Base-by-base conservation (phyloP, 2,329 filamentous ascomycete genomes). In the Chaetomiaceae sp. region DNA sequence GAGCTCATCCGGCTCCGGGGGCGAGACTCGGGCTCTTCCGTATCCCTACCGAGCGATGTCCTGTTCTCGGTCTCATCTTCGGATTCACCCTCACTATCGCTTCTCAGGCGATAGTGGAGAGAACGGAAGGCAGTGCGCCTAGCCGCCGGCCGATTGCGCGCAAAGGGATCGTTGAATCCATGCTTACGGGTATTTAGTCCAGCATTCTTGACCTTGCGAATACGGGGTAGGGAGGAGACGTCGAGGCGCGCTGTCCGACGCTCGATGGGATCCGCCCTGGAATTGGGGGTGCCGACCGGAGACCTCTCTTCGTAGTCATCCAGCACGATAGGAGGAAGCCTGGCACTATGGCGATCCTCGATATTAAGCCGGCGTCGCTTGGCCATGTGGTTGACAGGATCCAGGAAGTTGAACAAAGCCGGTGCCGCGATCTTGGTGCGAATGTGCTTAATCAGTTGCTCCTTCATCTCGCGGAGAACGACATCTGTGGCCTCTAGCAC, bases 391-490 rank as follows among this genome's bases (percentile, higher is more conserved):
- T 90, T 87, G 50, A 80, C 80, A 4, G 94, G 91, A 59, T 96
- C 86, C 53, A 99, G 80, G 64, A 86, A 90, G 37, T 90, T 82
- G 61, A 89, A 87, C 33, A 99, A 76, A 38, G 84, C 80, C 2
- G 90, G 90, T 6, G 86, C 88, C 8, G 89, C 91, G 43, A 97
- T 84, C 62, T 92, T 87, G 40, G 86, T 87, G 62, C 91, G 90
- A 64, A 97, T 88, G 67, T 96, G 90, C 59, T 87, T 83, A 57
- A 97, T 83, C 32, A 99, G 75, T 67, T 95, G 94, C 66, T 95
- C 88, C 54, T 82, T 85, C 66, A 99, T 75, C 67, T 97, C 91
- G 48, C 83, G 81, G 47, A 86, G 81, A 48, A 96, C 80, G 40
- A 88, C 80, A 56, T 91, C 84, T 34, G 90, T 76, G 30, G 94